Base-by-base conservation (phyloP, 225 moss, liverwort and hornwort genomes). In the Lunularia cruciata region DNA sequence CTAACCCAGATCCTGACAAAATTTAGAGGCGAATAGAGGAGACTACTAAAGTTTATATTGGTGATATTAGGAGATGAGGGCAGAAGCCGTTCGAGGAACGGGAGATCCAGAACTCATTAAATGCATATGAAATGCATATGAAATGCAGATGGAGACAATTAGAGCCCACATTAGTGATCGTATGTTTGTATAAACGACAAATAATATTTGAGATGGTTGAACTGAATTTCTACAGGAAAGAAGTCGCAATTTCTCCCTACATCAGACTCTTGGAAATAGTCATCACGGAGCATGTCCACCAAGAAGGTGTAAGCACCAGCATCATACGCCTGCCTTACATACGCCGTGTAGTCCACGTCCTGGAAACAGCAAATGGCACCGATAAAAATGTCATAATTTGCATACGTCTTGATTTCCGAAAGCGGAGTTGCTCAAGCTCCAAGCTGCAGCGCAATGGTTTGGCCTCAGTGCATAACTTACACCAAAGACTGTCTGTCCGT, bases 221-320 rank as follows among this genome's bases (percentile, higher is more conserved):
- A 65, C 45, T 28, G 46, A 51, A 23, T 34, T 25, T 37, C 18
- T 38, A 54, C 68, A 55, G 43, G 52, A 34, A 52, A 25, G 22
- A 67, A 49, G 68, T 65, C 65, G 65, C 65, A 34, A 42, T 39
- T 46, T 47, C 46, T 67, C 75, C 89, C 80, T 85, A 92, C 94
- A 79, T 93, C 87, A 72, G 81, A 88, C 71, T 98, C 93, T 81
- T 85, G 90, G 48, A 93, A 98, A 63, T 74, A 78, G 67, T 98
- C 92, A 74, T 87, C 92, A 75, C 72, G 87, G 47, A 98, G 90
- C 92, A 93, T 92, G 65, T 86, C 87, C 75, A 89, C 75, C 68
- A 92, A 73, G 73, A 78, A 98, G 52, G 40, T 84, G 67, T 85
- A 98, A 47, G 89, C 86, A 65, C 92, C 96, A 70, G 89, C 84